A percentile compares a stretch with the other conserved stretches of the same genome.
Evolutionary conservation across 2,329 filamentous ascomycete genomes (phyloP).

Genomic region (Sarocladium strictum): DNA sequence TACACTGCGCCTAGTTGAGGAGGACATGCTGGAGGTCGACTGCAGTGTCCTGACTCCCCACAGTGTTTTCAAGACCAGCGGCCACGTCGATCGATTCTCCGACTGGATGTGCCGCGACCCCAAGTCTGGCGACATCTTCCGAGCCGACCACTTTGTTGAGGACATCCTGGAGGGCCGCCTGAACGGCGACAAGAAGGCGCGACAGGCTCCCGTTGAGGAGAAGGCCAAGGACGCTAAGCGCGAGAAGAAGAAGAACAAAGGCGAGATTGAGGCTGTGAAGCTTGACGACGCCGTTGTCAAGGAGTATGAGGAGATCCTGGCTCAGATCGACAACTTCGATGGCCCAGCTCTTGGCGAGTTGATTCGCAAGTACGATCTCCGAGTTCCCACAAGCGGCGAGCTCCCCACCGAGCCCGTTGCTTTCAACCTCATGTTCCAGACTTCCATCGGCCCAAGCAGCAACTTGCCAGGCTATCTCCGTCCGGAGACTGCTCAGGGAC

Average conservation of each 20-base stretch:
- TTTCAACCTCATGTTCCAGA: constrained; percentile 99
- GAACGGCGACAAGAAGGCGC: constrained; percentile 87
- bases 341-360: constrained; percentile 80
- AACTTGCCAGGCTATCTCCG: constrained; percentile 80
- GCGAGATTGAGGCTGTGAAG: constrained; percentile 72
- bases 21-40: constrained; percentile 94
- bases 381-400: constrained; percentile 74
- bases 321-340: constrained; percentile 91
- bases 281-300: constrained; percentile 79
- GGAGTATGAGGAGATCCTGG: constrained; percentile 88
- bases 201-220: constrained; percentile 66
- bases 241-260: constrained; percentile 89
- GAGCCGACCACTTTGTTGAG: constrained; percentile 94
- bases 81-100: constrained; percentile 96
- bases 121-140: constrained; percentile 93
- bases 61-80: constrained; percentile 89
- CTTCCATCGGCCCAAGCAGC: constrained; percentile 85
- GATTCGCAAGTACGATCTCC: constrained; percentile 87
- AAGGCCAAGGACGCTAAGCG: constrained; percentile 64
- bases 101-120: constrained; percentile 99
- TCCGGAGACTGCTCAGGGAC: constrained; percentile 94
- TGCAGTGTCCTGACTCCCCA: constrained; percentile 91
- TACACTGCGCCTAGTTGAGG: constrained; percentile 50
- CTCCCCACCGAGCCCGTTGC: constrained; percentile 75
- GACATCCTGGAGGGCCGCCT: constrained; percentile 82